Base-by-base conservation (phyloP, 176 grass and related monocot species). In the Avena insularis region DNA sequence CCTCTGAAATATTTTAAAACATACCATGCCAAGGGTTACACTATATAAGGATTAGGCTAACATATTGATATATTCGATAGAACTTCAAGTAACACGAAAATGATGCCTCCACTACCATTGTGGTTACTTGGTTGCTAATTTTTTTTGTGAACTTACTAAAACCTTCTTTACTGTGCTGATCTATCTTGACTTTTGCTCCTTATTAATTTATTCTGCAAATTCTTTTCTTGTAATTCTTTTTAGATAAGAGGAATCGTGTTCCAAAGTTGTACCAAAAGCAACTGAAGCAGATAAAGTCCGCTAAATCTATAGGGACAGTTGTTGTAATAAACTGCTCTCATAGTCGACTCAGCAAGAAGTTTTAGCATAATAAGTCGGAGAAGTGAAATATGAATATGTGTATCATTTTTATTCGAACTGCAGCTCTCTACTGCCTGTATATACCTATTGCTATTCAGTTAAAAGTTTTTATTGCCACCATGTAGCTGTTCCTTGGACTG, bases 401-500 rank as follows among this genome's bases (percentile, higher is more conserved):
- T 79, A 75, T 75, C 3, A 1, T 9, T 78, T 38, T 27, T 72
- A 65, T 65, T 57, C 45, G 62, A 72, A 33, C 74, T 87, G 33
- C 29, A 75, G 20, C 82, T 56, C 14, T 36, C 71, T 56, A 49
- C 46, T 57, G 75, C 57, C 65, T 88, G 86, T 69, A 29, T 36
- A 21, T 83, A 50, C 67, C n/a, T 64, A 17, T 20, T 88, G 16
- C 20, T 7, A 62, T 38, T 83, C 25, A 31, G 4, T 82, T 60
- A 45, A 75, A 21, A 55, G 2, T 17, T 78, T 49, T 49, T 79
- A 12, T 62, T 83, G 46, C 69, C 33, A 77, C 70, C 87, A 43
- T 87, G 47, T 80, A 94, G 92, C 90, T 71, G 78, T 89, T 56
- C 89, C 89, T 87, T 94, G 92, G 92, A 94, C 92, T 78, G 90